These are phyloP conservation scores for Colletotrichum agaves DNA, from an alignment of 2,329 filamentous ascomycete genomes.

Conservation along the genomic window DNA sequence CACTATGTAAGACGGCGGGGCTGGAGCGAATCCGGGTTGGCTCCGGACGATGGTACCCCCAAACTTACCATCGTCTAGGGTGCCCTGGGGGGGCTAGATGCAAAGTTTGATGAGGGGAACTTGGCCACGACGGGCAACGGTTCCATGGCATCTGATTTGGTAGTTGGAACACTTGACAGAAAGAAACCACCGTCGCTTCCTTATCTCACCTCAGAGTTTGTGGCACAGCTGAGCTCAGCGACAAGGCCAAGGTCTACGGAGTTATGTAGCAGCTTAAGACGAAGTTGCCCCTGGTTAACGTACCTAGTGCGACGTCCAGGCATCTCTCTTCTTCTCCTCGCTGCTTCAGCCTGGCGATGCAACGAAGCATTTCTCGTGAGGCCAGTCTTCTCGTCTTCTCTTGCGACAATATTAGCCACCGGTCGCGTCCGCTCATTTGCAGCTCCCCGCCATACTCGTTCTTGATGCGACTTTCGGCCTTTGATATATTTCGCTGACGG, in stretches of 20 bases:
- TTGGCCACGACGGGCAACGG: not conserved
- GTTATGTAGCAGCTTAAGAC: not conserved
- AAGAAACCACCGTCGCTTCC: constrained; percentile 18
- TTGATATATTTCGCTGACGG: not conserved
- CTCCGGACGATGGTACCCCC: constrained; percentile 2
- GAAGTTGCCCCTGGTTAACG: constrained; percentile 5
- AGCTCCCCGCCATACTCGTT: not conserved
- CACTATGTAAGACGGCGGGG: not conserved
- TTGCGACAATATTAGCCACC: constrained; percentile 4
- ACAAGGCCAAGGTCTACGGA: not conserved
- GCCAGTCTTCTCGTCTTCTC: not conserved
- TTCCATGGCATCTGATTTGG: not conserved
- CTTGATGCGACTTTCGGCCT: not conserved
- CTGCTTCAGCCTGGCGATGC: not conserved
- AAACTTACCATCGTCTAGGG: not conserved
- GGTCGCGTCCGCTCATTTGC: constrained; percentile 25
- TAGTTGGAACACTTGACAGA: constrained; percentile 21
- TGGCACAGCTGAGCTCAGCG: constrained; percentile 3
- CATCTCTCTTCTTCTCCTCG: not conserved
- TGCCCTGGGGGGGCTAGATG: constrained; percentile 2
- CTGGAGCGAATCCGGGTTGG: constrained; percentile 25
- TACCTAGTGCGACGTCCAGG: not conserved
- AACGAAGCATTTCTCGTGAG: not conserved
- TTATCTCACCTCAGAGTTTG: constrained; percentile 13
- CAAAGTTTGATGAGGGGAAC: constrained; percentile 30